Conservation (phyloP, 148 eudicot species). For the Fagopyrum esculentum region DNA sequence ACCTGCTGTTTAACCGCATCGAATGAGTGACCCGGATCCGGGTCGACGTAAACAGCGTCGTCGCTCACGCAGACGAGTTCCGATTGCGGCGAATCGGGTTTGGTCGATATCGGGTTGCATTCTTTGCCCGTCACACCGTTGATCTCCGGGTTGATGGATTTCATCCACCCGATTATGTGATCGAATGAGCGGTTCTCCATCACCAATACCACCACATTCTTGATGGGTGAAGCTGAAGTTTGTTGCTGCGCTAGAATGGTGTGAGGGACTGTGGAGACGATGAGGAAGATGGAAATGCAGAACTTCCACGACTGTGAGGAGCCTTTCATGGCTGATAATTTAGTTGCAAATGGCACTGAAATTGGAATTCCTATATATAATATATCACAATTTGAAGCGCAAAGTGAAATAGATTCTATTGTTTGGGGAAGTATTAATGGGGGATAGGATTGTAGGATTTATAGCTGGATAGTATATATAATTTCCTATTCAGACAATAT, state of each 20-base stretch:
- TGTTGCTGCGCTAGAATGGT: constrained; percentile 13
- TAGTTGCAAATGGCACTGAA: background rate
- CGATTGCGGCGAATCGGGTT: constrained; percentile 18
- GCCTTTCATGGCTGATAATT: background rate
- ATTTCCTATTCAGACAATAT: background rate
- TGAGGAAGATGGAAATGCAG: background rate
- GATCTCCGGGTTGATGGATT: constrained; percentile 55
- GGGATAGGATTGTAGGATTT: too few species aligned
- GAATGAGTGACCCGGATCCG: constrained; percentile 88
- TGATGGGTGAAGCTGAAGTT: constrained; percentile 52
- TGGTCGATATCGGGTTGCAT: constrained; percentile 54
- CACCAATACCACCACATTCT: constrained; percentile 70
- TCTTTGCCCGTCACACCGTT: constrained; percentile 75
- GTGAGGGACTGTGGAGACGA: background rate
- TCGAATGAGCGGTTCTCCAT: constrained; percentile 92
- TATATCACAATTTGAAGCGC: background rate
- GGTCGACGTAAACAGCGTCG: constrained; percentile 76
- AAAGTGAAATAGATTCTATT: background rate
- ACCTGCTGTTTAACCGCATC: constrained; percentile 71
- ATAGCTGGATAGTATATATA: too few species aligned
- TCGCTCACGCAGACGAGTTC: constrained; percentile 46
- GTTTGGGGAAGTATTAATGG: background rate
- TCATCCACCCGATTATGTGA: constrained; percentile 97
- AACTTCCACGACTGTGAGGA: background rate
- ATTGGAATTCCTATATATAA: too few species aligned